Conservation (phyloP, 2,329 filamentous ascomycete genomes). For the Monosporascus sp. region DNA sequence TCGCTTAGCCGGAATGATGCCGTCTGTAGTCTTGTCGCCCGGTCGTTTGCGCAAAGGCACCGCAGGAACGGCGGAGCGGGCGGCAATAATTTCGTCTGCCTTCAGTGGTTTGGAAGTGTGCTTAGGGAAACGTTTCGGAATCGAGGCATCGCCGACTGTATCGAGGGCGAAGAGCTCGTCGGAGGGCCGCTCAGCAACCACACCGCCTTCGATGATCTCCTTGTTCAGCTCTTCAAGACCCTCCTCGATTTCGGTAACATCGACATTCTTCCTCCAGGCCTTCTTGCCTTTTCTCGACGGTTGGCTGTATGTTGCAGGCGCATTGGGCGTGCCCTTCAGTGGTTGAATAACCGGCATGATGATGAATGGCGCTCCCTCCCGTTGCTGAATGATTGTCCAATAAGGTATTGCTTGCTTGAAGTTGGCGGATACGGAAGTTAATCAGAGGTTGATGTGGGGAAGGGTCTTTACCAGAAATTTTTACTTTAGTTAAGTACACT, state of each 20-base stretch:
- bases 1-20: conserved; percentile 68
- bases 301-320: conserved; percentile 79
- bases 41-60: conserved; percentile 74
- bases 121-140: conserved; percentile 58
- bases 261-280: conserved; percentile 97
- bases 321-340: conserved; percentile 44
- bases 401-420: too few species aligned
- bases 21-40: conserved; percentile 64
- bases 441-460: too few species aligned
- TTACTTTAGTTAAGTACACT: too few species aligned
- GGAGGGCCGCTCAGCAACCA: conserved; percentile 76
- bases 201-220: conserved; percentile 85
- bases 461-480: too few species aligned
- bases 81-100: conserved; percentile 84
- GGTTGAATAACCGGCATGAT: conserved; percentile 50
- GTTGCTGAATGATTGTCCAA: not conserved
- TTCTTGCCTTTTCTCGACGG: conserved; percentile 96
- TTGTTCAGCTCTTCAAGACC: conserved; percentile 81
- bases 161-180: conserved; percentile 84
- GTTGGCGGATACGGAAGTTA: too few species aligned
- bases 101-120: conserved; percentile 75
- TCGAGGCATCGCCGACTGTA: conserved; percentile 60
- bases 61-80: conserved; percentile 75
- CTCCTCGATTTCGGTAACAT: conserved; percentile 77
- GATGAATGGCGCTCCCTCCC: not conserved